phyloP scores from a whole-genome alignment of 306 rosid species.

The Vigna nakashimae region DNA sequence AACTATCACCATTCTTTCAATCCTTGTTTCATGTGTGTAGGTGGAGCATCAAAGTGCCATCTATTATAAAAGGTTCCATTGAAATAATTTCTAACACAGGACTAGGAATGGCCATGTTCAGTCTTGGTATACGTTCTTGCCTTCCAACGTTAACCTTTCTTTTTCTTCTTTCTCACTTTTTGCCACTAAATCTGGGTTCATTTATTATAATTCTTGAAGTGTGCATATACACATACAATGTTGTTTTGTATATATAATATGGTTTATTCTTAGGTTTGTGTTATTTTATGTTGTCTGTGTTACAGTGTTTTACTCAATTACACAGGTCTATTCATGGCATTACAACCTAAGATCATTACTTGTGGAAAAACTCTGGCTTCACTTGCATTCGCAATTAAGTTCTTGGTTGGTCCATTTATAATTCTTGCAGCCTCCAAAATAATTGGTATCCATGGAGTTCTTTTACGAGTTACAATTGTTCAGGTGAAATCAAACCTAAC shows the following conservation, averaged over 20 bases:
- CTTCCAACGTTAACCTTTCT: neutral
- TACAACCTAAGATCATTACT: constrained; percentile 50
- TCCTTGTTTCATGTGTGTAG: constrained; percentile 26
- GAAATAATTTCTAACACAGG: constrained; percentile 45
- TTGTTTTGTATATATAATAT: too few species aligned
- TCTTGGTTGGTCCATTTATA: constrained; percentile 44
- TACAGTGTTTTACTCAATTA: neutral
- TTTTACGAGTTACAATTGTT: constrained; percentile 41
- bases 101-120: constrained; percentile 52
- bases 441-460: constrained; percentile 46
- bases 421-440: constrained; percentile 44
- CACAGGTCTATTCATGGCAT: constrained; percentile 53
- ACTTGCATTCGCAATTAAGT: constrained; percentile 43
- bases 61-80: constrained; percentile 43
- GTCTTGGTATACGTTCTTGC: constrained; percentile 44
- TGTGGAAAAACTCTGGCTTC: constrained; percentile 43
- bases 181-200: too few species aligned
- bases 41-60: constrained; percentile 45
- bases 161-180: too few species aligned
- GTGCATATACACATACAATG: too few species aligned
- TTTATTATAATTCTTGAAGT: too few species aligned
- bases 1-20: neutral
- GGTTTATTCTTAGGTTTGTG: neutral
- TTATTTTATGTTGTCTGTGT: neutral
- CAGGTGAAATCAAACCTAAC: constrained; percentile 41